These are phyloP conservation scores for Nannochloropsis gaditana DNA, from an alignment of 108 stramenopile genomes.

Conservation along the genomic window DNA sequence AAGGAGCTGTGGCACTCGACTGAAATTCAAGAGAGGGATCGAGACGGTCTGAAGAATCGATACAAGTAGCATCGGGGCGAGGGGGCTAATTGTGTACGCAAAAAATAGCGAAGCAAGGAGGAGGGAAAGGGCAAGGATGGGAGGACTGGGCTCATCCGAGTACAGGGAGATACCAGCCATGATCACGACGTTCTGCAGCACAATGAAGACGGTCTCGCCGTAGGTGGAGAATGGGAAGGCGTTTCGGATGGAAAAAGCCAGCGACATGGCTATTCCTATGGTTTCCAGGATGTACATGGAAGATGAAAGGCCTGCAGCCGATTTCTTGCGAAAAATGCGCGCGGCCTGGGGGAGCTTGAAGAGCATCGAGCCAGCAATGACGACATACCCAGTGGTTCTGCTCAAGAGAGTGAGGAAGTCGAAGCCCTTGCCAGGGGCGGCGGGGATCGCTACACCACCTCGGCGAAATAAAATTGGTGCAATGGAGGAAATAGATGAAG, in stretches of 20 bases:
- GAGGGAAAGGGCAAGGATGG: background rate
- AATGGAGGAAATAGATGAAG: background rate
- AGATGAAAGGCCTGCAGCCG: background rate
- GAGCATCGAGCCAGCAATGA: constrained; percentile 13
- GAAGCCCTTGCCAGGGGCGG: background rate
- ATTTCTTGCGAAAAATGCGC: constrained; percentile 11
- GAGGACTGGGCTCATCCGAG: background rate
- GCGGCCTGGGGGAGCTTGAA: background rate
- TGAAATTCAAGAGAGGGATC: background rate
- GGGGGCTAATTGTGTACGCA: background rate
- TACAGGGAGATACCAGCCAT: background rate
- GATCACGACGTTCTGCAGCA: background rate
- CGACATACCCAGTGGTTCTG: background rate
- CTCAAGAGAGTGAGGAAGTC: constrained; percentile 3
- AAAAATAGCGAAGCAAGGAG: background rate
- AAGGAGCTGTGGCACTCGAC: background rate
- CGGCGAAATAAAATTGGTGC: background rate
- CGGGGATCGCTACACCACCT: background rate
- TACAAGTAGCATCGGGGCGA: background rate
- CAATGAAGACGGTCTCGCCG: constrained; percentile 1
- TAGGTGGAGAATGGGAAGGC: constrained; percentile 17
- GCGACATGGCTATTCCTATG: background rate
- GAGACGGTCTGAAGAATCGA: constrained; percentile 5
- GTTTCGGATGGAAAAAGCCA: background rate
- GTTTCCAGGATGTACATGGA: constrained; percentile 1